Percentiles rank a stretch among this genome's conserved stretches.
These are phyloP conservation scores for Aureobasidium pullulans DNA, from an alignment of 2,329 filamentous ascomycete species.

Conservation along the genomic window DNA sequence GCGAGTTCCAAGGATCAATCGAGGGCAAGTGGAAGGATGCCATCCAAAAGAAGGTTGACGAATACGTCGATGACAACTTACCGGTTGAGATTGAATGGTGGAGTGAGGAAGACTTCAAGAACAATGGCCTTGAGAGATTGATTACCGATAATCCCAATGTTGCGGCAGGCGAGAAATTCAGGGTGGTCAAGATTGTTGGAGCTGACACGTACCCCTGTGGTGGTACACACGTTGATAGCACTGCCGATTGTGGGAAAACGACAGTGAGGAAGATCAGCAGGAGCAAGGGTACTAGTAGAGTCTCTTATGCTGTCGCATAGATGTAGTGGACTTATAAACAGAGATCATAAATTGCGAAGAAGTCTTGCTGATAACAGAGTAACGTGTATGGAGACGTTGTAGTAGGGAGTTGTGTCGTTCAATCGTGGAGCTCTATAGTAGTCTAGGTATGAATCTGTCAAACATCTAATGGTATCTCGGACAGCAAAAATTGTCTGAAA, in stretches of 20 bases:
- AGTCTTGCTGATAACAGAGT: too few species aligned
- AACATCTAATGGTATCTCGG: conserved; percentile 3
- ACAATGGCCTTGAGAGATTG: conserved; percentile 42
- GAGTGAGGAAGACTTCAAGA: conserved; percentile 54
- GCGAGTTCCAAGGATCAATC: conserved; percentile 62
- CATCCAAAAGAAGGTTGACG: conserved; percentile 57
- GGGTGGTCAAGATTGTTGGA: conserved; percentile 63
- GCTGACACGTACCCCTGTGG: conserved; percentile 67
- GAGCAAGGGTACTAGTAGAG: conserved; percentile 55
- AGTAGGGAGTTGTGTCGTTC: background rate
- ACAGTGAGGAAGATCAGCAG: conserved; percentile 61
- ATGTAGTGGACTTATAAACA: background rate
- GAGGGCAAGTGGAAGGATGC: conserved; percentile 53
- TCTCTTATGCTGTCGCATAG: conserved; percentile 28
- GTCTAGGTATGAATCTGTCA: background rate
- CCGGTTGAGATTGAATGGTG: conserved; percentile 60
- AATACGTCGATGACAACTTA: conserved; percentile 49
- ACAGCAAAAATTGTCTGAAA: background rate
- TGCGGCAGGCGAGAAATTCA: conserved; percentile 43
- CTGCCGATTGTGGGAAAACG: conserved; percentile 52
- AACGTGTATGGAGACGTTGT: too few species aligned
- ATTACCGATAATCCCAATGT: conserved; percentile 41
- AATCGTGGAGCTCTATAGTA: background rate
- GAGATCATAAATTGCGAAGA: too few species aligned
- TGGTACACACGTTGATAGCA: conserved; percentile 62